Percentiles rank a stretch among this genome's conserved stretches.
phyloP scores from a whole-genome alignment of 495 filamentous ascomycete species.

The Cercophora scortea region DNA sequence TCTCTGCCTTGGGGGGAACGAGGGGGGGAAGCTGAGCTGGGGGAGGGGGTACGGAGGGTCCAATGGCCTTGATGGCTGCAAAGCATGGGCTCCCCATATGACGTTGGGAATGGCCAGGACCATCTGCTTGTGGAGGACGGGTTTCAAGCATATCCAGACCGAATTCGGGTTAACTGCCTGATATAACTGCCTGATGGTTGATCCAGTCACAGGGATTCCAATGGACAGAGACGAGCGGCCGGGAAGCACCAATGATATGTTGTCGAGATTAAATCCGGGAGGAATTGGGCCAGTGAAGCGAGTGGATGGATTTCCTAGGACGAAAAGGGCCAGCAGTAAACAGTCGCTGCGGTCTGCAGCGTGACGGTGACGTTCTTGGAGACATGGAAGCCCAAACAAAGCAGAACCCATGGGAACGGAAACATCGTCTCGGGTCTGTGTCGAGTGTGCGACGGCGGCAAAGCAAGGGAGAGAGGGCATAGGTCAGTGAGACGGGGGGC shows the following conservation, averaged over 20 bases:
- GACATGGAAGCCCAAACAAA: too few relatives aligned
- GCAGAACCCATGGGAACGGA: conserved; percentile 6
- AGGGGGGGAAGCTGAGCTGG: too few relatives aligned
- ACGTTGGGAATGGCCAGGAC: conserved; percentile 9
- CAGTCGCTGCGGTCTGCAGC: too few relatives aligned
- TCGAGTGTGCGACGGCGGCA: conserved; percentile 3
- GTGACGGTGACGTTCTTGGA: too few relatives aligned
- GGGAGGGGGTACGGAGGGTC: too few relatives aligned
- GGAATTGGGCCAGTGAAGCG: too few relatives aligned
- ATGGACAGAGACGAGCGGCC: too few relatives aligned
- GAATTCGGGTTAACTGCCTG: background rate
- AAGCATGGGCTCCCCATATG: conserved; percentile 11
- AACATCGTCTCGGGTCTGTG: conserved; percentile 16
- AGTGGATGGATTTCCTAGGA: too few relatives aligned
- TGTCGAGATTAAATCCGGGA: too few relatives aligned
- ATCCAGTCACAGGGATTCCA: background rate
- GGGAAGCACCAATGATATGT: too few relatives aligned
- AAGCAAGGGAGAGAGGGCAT: background rate
- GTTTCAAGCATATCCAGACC: conserved; percentile 8
- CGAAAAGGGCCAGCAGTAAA: too few relatives aligned
- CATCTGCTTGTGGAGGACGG: conserved; percentile 9
- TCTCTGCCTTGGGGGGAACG: background rate
- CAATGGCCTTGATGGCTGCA: background rate
- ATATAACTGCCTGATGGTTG: background rate
- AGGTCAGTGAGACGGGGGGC: background rate